Conservation (phyloP, 1,284 basidiomycete species). For the Ganoderma boninense region DNA sequence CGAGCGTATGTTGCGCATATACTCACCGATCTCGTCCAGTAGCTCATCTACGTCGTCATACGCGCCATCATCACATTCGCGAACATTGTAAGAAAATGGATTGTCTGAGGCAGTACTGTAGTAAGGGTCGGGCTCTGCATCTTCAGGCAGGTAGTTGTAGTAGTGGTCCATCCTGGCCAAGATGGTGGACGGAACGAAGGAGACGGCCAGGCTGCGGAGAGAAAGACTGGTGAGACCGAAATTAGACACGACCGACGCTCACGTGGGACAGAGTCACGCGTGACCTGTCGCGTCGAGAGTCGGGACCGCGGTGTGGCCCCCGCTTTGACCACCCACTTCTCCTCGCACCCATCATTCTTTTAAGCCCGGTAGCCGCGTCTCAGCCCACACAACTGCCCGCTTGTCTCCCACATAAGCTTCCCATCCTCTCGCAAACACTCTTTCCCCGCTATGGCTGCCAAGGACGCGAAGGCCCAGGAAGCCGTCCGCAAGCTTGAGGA, state of each 20-base stretch:
- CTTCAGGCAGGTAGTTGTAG: background rate
- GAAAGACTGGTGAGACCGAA: background rate
- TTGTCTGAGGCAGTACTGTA: background rate
- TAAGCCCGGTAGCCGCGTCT: background rate
- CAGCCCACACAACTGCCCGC: background rate
- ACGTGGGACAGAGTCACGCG: conserved; percentile 30
- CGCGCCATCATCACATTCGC: background rate
- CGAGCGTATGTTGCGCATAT: conserved; percentile 50
- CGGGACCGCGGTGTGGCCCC: conserved; percentile 4
- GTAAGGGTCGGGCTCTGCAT: background rate
- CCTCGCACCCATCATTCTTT: conserved; percentile 15
- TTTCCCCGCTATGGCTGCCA: conserved; percentile 32
- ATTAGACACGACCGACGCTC: conserved; percentile 25
- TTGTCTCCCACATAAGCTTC: background rate
- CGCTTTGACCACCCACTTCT: conserved; percentile 2
- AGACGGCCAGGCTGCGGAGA: background rate
- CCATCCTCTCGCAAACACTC: background rate
- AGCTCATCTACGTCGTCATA: conserved; percentile 30
- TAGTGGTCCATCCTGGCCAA: background rate
- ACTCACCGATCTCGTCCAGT: conserved; percentile 53
- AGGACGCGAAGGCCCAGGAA: conserved; percentile 38
- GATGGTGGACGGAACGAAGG: background rate
- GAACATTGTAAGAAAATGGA: conserved; percentile 1
- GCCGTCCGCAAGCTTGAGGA: conserved; percentile 62
- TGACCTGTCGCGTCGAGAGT: conserved; percentile 33